A percentile compares a stretch with the other conserved stretches of the same genome.
Evolutionary conservation across 2,329 filamentous ascomycete genomes (phyloP).

Genomic region (Epichloe hybrida): DNA sequence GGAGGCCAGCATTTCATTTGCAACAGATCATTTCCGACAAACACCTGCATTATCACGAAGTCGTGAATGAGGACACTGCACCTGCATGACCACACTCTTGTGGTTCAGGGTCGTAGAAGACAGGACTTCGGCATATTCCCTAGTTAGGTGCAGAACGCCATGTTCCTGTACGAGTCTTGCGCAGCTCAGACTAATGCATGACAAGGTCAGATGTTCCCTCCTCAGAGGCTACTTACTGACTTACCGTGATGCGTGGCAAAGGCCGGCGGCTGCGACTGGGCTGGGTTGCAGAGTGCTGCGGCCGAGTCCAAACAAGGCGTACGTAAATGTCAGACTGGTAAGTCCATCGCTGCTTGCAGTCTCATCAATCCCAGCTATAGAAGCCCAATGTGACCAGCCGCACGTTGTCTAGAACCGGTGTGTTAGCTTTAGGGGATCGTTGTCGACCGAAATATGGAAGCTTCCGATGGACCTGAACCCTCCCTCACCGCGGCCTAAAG

Average conservation of each 20-base stretch:
- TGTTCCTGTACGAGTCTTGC: not conserved
- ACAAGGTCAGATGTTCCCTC: not conserved
- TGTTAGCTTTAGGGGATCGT: not conserved
- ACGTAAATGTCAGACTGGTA: not conserved
- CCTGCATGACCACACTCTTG: not conserved
- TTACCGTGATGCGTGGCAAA: no score
- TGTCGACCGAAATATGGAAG: not conserved
- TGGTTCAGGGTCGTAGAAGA: not conserved
- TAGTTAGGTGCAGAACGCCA: not conserved
- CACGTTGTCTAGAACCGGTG: not conserved
- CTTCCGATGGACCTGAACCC: not conserved
- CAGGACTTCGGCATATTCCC: not conserved
- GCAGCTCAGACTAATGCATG: not conserved
- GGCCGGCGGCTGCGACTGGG: not conserved
- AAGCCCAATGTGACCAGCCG: not conserved
- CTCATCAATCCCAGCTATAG: not conserved
- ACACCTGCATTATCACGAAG: not conserved
- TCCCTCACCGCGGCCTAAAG: not conserved
- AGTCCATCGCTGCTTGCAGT: not conserved
- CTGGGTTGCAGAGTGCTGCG: not conserved
- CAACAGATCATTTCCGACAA: not conserved
- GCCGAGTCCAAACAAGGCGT: not conserved
- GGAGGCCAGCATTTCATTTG: no score
- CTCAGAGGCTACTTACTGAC: no score
- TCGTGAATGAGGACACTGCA: not conserved